phyloP scores from a whole-genome alignment of 345 rosid species.

The Citrus maxima region DNA sequence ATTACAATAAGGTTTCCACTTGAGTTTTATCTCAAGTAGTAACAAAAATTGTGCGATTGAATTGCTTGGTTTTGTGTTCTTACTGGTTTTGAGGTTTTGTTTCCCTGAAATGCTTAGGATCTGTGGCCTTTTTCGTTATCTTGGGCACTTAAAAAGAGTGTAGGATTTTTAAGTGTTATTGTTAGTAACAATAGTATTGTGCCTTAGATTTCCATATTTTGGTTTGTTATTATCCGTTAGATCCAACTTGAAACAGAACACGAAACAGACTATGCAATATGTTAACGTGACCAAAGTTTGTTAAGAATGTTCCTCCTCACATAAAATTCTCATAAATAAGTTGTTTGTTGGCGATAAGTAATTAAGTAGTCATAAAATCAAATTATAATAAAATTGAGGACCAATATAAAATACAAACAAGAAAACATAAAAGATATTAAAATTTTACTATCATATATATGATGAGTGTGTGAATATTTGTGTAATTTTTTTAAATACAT shows the following conservation, averaged over 20 bases:
- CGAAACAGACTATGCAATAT: too few relatives aligned
- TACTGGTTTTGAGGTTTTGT: not conserved
- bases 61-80: not conserved
- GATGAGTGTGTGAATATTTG: too few relatives aligned
- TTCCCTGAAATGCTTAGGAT: not conserved
- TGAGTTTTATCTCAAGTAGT: not conserved
- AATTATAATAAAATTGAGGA: too few relatives aligned
- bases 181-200: not conserved
- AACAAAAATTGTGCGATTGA: not conserved
- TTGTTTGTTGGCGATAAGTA: too few relatives aligned
- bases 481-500: too few relatives aligned
- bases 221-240: not conserved
- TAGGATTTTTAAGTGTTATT: not conserved
- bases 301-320: too few relatives aligned
- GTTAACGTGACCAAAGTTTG: too few relatives aligned
- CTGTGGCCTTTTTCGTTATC: not conserved
- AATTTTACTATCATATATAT: too few relatives aligned
- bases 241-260: not conserved
- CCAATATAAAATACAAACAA: too few relatives aligned
- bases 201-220: not conserved
- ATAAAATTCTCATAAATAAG: too few relatives aligned
- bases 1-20: not conserved
- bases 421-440: too few relatives aligned
- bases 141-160: not conserved
- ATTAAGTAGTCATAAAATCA: too few relatives aligned